Evolutionary conservation across 768 basidiomycete genomes (phyloP).

Genomic region (Lentinula guzmanii): DNA sequence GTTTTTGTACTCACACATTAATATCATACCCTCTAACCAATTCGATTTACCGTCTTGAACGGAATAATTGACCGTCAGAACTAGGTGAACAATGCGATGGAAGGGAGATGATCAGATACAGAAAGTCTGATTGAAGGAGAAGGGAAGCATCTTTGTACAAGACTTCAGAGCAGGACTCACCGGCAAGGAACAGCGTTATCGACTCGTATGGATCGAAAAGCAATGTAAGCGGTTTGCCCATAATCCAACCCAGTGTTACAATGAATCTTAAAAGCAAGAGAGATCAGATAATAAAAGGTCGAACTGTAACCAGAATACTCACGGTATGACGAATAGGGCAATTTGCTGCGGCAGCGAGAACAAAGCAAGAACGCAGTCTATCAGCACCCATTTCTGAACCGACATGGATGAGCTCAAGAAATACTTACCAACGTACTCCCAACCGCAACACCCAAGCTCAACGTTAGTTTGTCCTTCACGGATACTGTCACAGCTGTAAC

Average conservation of each 20-base stretch:
- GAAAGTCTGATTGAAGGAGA: neutral
- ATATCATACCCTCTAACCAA: constrained; percentile 56
- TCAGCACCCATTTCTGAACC: neutral
- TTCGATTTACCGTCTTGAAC: constrained; percentile 55
- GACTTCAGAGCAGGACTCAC: constrained; percentile 10
- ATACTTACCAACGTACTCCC: constrained; percentile 48
- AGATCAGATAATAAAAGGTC: neutral
- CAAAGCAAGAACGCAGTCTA: too few species aligned
- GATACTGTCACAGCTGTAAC: constrained; percentile 68
- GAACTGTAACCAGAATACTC: constrained; percentile 14
- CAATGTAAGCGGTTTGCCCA: constrained; percentile 54
- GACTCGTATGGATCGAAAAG: constrained; percentile 70
- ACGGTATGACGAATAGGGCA: constrained; percentile 62
- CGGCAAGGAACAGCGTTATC: constrained; percentile 30
- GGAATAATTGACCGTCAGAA: constrained; percentile 62
- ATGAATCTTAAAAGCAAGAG: constrained; percentile 32
- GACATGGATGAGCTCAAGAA: neutral
- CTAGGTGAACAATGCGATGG: constrained; percentile 15
- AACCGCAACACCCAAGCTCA: constrained; percentile 64
- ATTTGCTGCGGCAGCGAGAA: constrained; percentile 36
- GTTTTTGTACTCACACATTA: constrained; percentile 38
- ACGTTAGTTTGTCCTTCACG: constrained; percentile 62
- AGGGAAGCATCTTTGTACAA: neutral
- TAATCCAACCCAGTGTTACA: constrained; percentile 54
- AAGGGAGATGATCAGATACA: neutral